Evolutionary conservation across 2,329 filamentous ascomycete genomes (phyloP), one percentile per base, ranked within the genome.

Genomic region (Beauveria australis): DNA sequence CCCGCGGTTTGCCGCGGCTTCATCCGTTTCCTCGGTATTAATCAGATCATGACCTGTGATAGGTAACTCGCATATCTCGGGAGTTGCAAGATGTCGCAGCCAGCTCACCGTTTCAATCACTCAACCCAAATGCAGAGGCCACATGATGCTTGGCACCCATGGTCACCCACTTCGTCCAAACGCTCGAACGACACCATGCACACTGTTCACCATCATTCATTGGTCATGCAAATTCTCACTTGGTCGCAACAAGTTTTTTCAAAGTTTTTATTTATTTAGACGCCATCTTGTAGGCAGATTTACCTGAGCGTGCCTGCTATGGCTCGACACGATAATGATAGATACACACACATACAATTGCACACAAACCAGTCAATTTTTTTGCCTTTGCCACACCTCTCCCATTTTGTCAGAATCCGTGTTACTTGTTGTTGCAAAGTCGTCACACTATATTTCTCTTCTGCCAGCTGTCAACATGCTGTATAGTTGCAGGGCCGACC

Each of bases 341-440:
- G 46, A 52, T 59, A 59, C 40, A 53, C 56, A 52, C 56, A 53
- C 24, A 37, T 53, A 59, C 26, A 44, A 51, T 30, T 47, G 47
- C 56, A 59, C 56, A 53, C 48, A 52, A 52, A 40, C 46, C 48
- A 59, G 46, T 33, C 48, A 49, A 53, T 59, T 59, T 7, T 52
- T 58, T 58, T 28, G 24, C 47, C 33, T 22, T 47, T 43, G 55
- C 37, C 56, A 19, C 52, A 14, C 48, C 37, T 37, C 49, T 33
- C 33, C 47, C 22, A 49, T 46, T 59, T 52, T 37, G 5, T 37
- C 14, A 37, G 26, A 16, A 16, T 19, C 16, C n/a, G 19, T 59
- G 37, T 22, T 44, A 8, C 47, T 19, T n/a, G 14, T 43, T 40
- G 22, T 37, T 46, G 48, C 56, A 53, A 47, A 46, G 48, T 53